A percentile compares a stretch with the other conserved stretches of the same genome.
Evolutionary conservation across 106 monocot genomes (phyloP).

Genomic region (Agapanthus africanus): DNA sequence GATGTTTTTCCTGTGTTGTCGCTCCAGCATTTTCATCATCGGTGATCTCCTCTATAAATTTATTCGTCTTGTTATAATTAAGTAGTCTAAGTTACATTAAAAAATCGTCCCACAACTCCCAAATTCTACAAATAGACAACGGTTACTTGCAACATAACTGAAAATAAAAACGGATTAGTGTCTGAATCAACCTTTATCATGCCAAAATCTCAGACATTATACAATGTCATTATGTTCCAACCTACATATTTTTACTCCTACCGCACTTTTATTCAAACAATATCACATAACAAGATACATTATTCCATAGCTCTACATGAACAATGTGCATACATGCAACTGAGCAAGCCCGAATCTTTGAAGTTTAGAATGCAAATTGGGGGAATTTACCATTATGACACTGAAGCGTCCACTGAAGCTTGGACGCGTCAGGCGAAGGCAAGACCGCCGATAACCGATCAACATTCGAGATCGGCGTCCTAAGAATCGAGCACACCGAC

Average conservation of each 20-base stretch:
- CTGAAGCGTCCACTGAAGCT: conserved; percentile 71
- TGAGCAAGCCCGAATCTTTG: too few relatives aligned
- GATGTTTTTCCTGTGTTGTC: neutral
- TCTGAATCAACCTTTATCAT: neutral
- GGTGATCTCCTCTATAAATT: neutral
- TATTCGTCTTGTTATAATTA: neutral
- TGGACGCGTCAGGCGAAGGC: conserved; percentile 48
- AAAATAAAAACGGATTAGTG: too few relatives aligned
- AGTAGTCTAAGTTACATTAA: neutral
- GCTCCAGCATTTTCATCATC: neutral
- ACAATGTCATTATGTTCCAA: too few relatives aligned
- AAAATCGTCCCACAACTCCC: neutral
- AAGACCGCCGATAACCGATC: conserved; percentile 50
- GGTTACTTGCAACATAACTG: too few relatives aligned
- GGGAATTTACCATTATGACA: conserved; percentile 58
- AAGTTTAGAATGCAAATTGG: too few relatives aligned
- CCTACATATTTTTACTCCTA: too few relatives aligned
- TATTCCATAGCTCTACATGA: too few relatives aligned
- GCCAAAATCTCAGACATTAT: neutral
- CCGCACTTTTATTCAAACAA: too few relatives aligned
- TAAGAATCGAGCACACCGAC: conserved; percentile 63
- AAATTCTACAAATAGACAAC: neutral
- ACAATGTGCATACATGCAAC: too few relatives aligned
- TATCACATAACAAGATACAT: too few relatives aligned
- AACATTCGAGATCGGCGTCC: conserved; percentile 51